Evolutionary conservation across 2,329 filamentous ascomycete genomes (phyloP).

Genomic region (Akanthomyces dipterigenus): DNA sequence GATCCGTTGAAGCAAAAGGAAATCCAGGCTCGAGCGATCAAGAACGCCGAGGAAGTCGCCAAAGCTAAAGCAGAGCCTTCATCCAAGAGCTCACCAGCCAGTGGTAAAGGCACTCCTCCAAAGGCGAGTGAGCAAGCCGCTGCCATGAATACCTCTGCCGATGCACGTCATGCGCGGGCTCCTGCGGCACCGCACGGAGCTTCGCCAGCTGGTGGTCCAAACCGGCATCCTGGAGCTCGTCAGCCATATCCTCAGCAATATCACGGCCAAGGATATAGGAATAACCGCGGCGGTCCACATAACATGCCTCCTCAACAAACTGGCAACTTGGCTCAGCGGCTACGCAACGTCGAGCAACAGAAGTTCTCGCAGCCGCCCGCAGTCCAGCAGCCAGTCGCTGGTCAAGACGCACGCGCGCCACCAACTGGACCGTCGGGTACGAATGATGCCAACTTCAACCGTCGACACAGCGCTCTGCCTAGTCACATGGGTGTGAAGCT

Average conservation of each 20-base stretch:
- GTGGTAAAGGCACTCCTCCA: conserved; percentile 32
- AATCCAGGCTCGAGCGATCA: conserved; percentile 82
- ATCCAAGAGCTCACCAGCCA: conserved; percentile 7
- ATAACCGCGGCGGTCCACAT: conserved; percentile 38
- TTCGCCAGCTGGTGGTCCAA: conserved; percentile 22
- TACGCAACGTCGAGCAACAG: conserved; percentile 46
- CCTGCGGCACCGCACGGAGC: conserved; percentile 27
- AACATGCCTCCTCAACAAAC: conserved; percentile 36
- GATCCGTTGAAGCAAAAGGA: conserved; percentile 91
- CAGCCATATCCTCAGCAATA: conserved; percentile 41
- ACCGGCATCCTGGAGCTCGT: conserved; percentile 43
- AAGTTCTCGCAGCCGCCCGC: conserved; percentile 38
- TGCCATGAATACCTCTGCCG: conserved; percentile 17
- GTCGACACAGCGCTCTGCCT: conserved; percentile 45
- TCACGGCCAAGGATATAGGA: conserved; percentile 40
- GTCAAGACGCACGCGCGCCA: conserved; percentile 62
- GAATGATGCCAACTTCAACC: conserved; percentile 44
- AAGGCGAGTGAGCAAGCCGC: conserved; percentile 40
- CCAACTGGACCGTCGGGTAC: conserved; percentile 65
- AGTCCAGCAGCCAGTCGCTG: conserved; percentile 44
- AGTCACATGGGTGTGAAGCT: conserved; percentile 49
- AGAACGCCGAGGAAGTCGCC: conserved; percentile 60
- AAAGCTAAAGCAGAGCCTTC: conserved; percentile 45
- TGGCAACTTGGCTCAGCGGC: conserved; percentile 42
- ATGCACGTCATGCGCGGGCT: conserved; percentile 27